Evolutionary conservation across 1,284 basidiomycete species (phyloP).

Genomic region (Ustilago hordei): DNA sequence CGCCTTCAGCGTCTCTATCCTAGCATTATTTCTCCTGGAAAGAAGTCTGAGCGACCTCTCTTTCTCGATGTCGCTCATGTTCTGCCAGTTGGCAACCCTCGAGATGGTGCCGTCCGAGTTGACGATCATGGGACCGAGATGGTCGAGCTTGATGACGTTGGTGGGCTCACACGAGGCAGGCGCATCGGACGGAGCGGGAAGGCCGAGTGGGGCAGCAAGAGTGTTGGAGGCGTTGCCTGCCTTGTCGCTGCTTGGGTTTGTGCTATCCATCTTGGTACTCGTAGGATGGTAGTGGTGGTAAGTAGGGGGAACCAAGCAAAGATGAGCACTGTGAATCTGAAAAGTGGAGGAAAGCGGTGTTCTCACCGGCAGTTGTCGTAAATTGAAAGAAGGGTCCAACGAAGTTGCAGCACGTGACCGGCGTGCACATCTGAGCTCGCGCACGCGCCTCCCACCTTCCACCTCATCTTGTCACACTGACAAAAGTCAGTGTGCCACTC

Average conservation of each 20-base stretch:
- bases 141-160: slow-evolving; percentile 56
- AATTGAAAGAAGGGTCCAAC: slow-evolving; percentile 10
- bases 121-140: slow-evolving; percentile 61
- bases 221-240: neutral
- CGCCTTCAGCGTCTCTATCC: slow-evolving; percentile 37
- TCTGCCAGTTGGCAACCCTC: slow-evolving; percentile 57
- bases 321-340: neutral
- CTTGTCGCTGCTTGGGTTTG: slow-evolving; percentile 3
- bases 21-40: slow-evolving; percentile 57
- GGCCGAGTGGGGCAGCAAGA: slow-evolving; percentile 21
- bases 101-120: slow-evolving; percentile 63
- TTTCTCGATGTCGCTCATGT: slow-evolving; percentile 54
- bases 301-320: neutral
- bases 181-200: slow-evolving; percentile 45
- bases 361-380: slow-evolving; percentile 7
- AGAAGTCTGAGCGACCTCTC: slow-evolving; percentile 54
- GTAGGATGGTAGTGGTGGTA: neutral
- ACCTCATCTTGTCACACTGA: too few species aligned
- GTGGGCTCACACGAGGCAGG: slow-evolving; percentile 21
- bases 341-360: slow-evolving; percentile 10
- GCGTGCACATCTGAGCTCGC: too few species aligned
- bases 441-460: too few species aligned
- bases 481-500: too few species aligned
- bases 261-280: slow-evolving; percentile 17
- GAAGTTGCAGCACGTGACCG: too few species aligned